These are phyloP conservation scores for Uncinocarpus reesii DNA, from an alignment of 2,329 filamentous ascomycete genomes.

Conservation along the genomic window DNA sequence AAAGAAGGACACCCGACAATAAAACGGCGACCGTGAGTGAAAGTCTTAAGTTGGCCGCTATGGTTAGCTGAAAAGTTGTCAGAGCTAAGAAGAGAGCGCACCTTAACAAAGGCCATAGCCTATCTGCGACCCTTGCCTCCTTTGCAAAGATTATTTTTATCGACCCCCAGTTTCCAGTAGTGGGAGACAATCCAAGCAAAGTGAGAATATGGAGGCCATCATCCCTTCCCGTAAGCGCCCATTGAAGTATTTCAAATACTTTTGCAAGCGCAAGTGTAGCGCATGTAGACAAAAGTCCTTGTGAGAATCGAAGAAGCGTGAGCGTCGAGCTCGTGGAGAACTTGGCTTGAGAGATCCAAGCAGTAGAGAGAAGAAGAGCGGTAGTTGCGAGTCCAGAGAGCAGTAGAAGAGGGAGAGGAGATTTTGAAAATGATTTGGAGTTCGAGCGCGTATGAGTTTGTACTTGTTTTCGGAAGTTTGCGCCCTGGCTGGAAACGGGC, in stretches of 20 bases:
- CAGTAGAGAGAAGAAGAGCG: neutral
- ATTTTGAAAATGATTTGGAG: neutral
- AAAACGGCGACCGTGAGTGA: neutral
- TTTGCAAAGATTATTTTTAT: neutral
- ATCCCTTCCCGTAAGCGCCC: constrained; percentile 1
- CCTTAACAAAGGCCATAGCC: constrained; percentile 1
- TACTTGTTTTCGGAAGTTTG: neutral
- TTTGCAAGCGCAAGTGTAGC: neutral
- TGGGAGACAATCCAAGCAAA: constrained; percentile 1
- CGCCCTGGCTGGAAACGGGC: too few relatives aligned
- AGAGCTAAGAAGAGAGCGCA: neutral
- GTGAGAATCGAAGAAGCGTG: neutral
- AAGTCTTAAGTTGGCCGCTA: neutral
- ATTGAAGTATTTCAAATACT: neutral
- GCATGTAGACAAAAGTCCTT: constrained; percentile 2
- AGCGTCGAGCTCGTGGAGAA: constrained; percentile 2
- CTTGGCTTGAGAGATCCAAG: constrained; percentile 4
- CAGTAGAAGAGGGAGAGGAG: neutral
- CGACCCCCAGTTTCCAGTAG: neutral
- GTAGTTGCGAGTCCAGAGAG: neutral
- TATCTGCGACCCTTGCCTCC: neutral
- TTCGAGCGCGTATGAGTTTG: neutral
- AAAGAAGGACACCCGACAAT: constrained; percentile 2
- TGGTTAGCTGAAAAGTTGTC: neutral
- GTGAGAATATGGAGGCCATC: neutral